Evolutionary conservation across 371 early-diverging fungal genomes (phyloP), one percentile per base, ranked within the genome.

Genomic region (Capillidium heterosporum): DNA sequence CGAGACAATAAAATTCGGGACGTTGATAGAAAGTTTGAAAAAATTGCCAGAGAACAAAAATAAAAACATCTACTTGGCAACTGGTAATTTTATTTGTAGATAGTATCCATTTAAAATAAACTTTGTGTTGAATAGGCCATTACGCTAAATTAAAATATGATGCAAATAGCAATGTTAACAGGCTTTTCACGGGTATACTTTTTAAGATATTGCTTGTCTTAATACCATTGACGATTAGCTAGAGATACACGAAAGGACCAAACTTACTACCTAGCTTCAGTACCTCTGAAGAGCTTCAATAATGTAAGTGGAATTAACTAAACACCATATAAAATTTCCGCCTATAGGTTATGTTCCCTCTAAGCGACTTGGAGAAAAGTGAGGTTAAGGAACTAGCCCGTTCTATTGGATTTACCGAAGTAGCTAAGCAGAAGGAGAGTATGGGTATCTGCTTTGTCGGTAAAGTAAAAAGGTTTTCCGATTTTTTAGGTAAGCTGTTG

Each of bases 361-460:
- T 95, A 8, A 93, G 92, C 1, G 61, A 70, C n/a, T 63, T 86
- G 26, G 49, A 51, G 17, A 95, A 95, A 60, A 39, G 65, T 0
- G 66, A 81, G 19, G 87, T 92, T 41, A 85, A 89, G 50, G 41
- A 59, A 1, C 62, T 90, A 26, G 96, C 94, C 0, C 15, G 58
- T 11, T 59, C 71, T 8, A 54, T 73, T 7, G 74, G 74, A 0
- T 69, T 88, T 28, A 64, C 63, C 0, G 43, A 42, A 7, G 74
- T 64, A 2, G 84, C 87, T 0, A 48, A 61, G 8, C 91, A 90
- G 66, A 76, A 74, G 39, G 96, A 95, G 61, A 89, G 89, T 62
- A 89, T 91, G 91, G 96, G 96, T 0, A 89, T 95, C 21, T 95
- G 96, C 58, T 94, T 95, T 74, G 83, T 95, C 2, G 94, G 95